Percentiles rank a stretch among this genome's conserved stretches.
These are phyloP conservation scores for Globisporangium radiosum DNA, from an alignment of 352 stramenopile genomes.

Conservation along the genomic window DNA sequence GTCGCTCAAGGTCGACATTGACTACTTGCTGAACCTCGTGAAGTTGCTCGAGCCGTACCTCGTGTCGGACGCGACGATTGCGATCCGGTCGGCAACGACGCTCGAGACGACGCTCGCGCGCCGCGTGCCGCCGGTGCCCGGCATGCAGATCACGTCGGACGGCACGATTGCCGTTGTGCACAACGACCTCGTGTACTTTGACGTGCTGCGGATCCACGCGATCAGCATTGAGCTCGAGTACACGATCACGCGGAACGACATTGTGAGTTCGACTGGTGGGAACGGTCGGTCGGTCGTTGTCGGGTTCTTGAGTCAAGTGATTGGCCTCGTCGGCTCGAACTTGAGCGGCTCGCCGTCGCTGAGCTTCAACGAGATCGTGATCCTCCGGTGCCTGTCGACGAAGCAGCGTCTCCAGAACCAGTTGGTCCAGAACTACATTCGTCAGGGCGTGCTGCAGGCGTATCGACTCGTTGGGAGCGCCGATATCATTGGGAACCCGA, in stretches of 20 bases:
- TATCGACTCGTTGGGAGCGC: conserved; percentile 80
- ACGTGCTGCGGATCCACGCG: conserved; percentile 66
- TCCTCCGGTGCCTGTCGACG: conserved; percentile 77
- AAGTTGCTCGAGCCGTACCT: conserved; percentile 79
- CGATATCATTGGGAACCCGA: conserved; percentile 84
- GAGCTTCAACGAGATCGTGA: conserved; percentile 82
- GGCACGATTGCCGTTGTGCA: conserved; percentile 39
- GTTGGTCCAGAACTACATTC: conserved; percentile 77
- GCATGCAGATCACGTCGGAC: conserved; percentile 44
- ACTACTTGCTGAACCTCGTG: conserved; percentile 79
- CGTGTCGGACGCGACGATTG: conserved; percentile 57
- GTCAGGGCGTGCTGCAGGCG: conserved; percentile 75
- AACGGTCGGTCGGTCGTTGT: conserved; percentile 72
- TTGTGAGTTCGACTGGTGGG: conserved; percentile 53
- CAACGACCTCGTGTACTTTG: conserved; percentile 79
- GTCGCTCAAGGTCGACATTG: conserved; percentile 77
- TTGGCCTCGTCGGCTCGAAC: conserved; percentile 80
- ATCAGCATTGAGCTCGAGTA: conserved; percentile 76
- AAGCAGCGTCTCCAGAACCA: conserved; percentile 74
- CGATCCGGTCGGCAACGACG: conserved; percentile 46
- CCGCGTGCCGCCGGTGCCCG: conserved; percentile 54
- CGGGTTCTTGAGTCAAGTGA: conserved; percentile 70
- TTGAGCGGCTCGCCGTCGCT: conserved; percentile 78
- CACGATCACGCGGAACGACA: conserved; percentile 80
- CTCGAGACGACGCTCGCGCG: conserved; percentile 54